Evolutionary conservation across 768 basidiomycete genomes (phyloP).

Genomic region (Calocera viscosa): DNA sequence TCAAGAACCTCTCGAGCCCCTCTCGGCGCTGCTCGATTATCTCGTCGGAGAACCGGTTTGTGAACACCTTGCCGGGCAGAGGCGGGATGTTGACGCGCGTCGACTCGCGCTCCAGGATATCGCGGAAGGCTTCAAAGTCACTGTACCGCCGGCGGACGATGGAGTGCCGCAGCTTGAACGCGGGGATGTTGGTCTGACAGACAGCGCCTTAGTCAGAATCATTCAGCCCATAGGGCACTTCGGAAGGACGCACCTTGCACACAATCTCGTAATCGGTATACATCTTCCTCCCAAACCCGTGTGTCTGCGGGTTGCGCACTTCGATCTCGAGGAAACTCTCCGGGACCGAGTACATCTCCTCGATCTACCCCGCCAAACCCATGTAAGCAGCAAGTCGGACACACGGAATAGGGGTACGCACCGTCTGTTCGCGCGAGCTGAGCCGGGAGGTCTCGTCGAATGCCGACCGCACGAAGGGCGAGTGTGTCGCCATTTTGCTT

Average conservation of each 20-base stretch:
- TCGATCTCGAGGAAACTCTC: slow-evolving; percentile 97
- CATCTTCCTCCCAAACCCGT: slow-evolving; percentile 97
- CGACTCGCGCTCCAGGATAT: slow-evolving; percentile 92
- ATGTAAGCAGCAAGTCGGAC: slow-evolving; percentile 12
- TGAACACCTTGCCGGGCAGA: slow-evolving; percentile 96
- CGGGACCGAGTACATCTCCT: slow-evolving; percentile 97
- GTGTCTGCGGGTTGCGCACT: slow-evolving; percentile 91
- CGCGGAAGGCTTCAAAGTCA: slow-evolving; percentile 93
- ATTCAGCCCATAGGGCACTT: neutral
- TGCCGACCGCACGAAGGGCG: slow-evolving; percentile 15
- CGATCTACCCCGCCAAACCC: slow-evolving; percentile 44
- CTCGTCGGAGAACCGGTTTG: slow-evolving; percentile 95
- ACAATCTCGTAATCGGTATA: slow-evolving; percentile 99
- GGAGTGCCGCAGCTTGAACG: slow-evolving; percentile 93
- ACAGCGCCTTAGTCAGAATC: neutral
- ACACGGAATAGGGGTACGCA: slow-evolving; percentile 8
- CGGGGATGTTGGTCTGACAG: slow-evolving; percentile 99
- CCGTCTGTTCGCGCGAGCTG: slow-evolving; percentile 13
- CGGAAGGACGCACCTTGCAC: slow-evolving; percentile 57
- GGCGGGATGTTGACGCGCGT: slow-evolving; percentile 96
- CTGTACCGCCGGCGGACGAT: slow-evolving; percentile 79
- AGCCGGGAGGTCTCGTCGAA: slow-evolving; percentile 13
- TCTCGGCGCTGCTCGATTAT: slow-evolving; percentile 86
- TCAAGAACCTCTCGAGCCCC: slow-evolving; percentile 87
- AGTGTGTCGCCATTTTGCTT: slow-evolving; percentile 12